Evolutionary conservation across 257 asterid species (phyloP).

Genomic region (Haberlea rhodopensis): DNA sequence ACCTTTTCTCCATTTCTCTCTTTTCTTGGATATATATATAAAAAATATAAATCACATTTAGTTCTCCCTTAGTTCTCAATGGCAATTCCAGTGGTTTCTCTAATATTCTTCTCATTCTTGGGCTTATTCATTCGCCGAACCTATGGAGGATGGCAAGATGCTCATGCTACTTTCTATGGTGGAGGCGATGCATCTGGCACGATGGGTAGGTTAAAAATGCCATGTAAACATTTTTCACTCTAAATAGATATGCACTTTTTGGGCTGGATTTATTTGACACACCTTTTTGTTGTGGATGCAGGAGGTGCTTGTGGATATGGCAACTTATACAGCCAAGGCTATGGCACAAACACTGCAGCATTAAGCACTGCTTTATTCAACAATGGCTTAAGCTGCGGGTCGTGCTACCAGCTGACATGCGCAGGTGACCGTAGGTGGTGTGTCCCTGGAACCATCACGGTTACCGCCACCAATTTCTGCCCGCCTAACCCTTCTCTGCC

Average conservation of each 20-base stretch:
- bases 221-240: neutral
- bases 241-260: neutral
- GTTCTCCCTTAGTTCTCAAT: slow-evolving; percentile 26
- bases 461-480: slow-evolving; percentile 72
- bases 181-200: slow-evolving; percentile 85
- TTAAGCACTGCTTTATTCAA: slow-evolving; percentile 67
- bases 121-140: slow-evolving; percentile 22
- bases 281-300: slow-evolving; percentile 14
- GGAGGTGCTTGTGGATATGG: slow-evolving; percentile 92
- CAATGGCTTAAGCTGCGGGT: slow-evolving; percentile 62
- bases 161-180: slow-evolving; percentile 77
- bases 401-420: slow-evolving; percentile 61
- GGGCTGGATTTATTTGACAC: neutral
- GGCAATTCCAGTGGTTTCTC: slow-evolving; percentile 35
- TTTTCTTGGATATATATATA: neutral
- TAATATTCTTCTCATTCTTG: slow-evolving; percentile 29
- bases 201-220: slow-evolving; percentile 47
- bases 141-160: slow-evolving; percentile 54
- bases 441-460: slow-evolving; percentile 39
- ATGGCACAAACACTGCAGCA: slow-evolving; percentile 75
- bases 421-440: slow-evolving; percentile 43
- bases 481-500: slow-evolving; percentile 66
- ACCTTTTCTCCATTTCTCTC: slow-evolving; percentile 10
- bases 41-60: too few species aligned
- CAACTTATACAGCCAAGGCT: slow-evolving; percentile 63